A percentile compares a stretch with the other conserved stretches of the same genome.
Conservation (phyloP, 2,329 filamentous ascomycete species). For the Aspergillus fructus region DNA sequence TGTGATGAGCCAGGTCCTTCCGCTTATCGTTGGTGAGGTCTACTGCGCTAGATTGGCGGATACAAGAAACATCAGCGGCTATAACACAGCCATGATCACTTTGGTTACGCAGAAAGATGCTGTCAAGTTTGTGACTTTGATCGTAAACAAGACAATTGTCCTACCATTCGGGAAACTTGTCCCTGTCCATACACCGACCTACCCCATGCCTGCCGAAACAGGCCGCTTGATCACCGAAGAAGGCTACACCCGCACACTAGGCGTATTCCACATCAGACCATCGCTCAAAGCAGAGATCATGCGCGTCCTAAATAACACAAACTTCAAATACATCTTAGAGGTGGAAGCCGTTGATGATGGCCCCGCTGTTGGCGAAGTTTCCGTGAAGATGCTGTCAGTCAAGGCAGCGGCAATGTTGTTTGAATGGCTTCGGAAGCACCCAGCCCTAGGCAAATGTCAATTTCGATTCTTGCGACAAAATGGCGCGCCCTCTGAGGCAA, state of each 20-base stretch:
- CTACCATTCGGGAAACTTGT: conserved; percentile 21
- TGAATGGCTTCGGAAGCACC: conserved; percentile 13
- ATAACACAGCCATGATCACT: conserved; percentile 30
- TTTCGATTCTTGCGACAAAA: conserved; percentile 18
- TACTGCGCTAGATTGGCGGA: conserved; percentile 30
- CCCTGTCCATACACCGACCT: conserved; percentile 30
- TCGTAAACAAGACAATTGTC: conserved; percentile 3
- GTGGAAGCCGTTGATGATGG: conserved; percentile 21
- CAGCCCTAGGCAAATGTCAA: conserved; percentile 14
- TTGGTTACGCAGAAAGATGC: conserved; percentile 30
- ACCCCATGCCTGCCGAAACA: conserved; percentile 27
- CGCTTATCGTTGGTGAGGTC: conserved; percentile 25
- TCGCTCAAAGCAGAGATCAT: conserved; percentile 10
- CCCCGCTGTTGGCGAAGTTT: conserved; percentile 7
- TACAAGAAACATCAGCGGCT: conserved; percentile 28
- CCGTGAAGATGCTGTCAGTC: conserved; percentile 23
- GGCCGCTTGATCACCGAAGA: conserved; percentile 19
- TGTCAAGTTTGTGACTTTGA: conserved; percentile 17
- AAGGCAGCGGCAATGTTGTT: conserved; percentile 17
- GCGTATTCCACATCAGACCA: conserved; percentile 16
- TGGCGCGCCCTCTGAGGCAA: not conserved
- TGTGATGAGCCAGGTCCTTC: conserved; percentile 25
- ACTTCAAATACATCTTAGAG: conserved; percentile 5
- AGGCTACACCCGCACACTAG: conserved; percentile 28
- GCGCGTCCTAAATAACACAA: conserved; percentile 10